Base-by-base conservation (phyloP, 148 eudicot genomes). In the Polygonum aviculare region DNA sequence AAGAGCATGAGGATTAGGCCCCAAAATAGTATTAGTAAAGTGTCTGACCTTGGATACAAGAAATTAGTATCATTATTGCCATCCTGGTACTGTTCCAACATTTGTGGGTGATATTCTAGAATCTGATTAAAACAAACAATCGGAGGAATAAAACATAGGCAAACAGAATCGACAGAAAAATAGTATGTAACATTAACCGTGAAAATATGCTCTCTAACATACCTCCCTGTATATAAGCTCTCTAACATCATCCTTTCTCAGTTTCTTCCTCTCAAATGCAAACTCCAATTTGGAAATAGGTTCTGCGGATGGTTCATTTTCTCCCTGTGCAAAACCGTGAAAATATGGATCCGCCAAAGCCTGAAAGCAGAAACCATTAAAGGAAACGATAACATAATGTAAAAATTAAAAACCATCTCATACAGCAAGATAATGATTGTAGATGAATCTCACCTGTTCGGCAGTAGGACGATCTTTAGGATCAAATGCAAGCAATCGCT, bases 401-500 rank as follows among this genome's bases (percentile, higher is more conserved):
- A 16, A 7, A 19, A 50, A 86, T 14, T 69, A n/a, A 36, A 19
- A 41, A 4, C 26, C 7, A 9, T 35, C 21, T 45, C 33, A 72
- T 44, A 9, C 5, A 38, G 74, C 14, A 39, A 72, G 74, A 44
- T 12, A 18, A 51, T 38, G 45, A 26, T 45, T 67, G 45, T 67
- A 12, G 21, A 72, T 72, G 33, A 3, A 18, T 47, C 73, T 67
- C 52, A 95, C 87, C 88, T 90, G 89, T 87, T 89, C 97, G 67
- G 98, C 98, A 63, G 93, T 81, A 52, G 88, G 87, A 49, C 98
- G 98, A 76, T 92, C 90, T 86, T 80, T 87, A 74, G 97, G 97
- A 85, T 95, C 98, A 90, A 95, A 95, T 57, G 97, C 97, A 80
- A 95, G 88, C 83, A 95, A 86, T 52, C 94, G 93, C 80, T 90